Conservation (phyloP, 176 grass and related monocot species). For the Oryza glumipatula region DNA sequence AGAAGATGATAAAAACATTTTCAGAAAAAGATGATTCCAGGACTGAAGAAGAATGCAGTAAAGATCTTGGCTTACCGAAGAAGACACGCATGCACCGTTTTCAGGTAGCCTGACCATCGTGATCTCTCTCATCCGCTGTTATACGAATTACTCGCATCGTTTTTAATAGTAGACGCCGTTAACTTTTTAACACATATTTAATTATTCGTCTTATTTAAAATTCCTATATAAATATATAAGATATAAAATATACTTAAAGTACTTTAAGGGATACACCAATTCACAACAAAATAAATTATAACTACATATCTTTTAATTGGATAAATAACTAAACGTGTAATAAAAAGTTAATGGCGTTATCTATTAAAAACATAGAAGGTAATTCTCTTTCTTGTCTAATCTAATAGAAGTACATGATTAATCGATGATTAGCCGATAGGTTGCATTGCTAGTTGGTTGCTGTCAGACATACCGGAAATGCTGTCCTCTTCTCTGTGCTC, state of each 20-base stretch:
- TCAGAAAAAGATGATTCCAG: not conserved
- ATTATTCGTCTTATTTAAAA: no score
- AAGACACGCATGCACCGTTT: not conserved
- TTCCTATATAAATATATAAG: no score
- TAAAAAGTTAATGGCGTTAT: no score
- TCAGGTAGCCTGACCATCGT: not conserved
- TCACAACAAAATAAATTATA: no score
- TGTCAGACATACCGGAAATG: conserved; percentile 8
- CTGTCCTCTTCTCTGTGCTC: not conserved
- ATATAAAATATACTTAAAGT: no score
- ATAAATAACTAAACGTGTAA: no score
- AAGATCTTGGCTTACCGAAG: not conserved
- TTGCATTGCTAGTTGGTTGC: not conserved
- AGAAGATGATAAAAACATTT: not conserved
- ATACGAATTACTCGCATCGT: not conserved
- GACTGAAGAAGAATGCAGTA: not conserved
- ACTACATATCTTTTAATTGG: no score
- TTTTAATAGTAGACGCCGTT: no score
- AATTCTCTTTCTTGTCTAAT: not conserved
- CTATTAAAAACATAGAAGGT: no score
- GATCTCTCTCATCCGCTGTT: not conserved
- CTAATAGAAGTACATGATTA: not conserved
- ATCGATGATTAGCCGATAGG: not conserved
- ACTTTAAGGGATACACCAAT: no score
- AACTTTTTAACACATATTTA: no score